Conservation (phyloP, 805 yeast genomes). For the Tanozyma kutaoensis region DNA sequence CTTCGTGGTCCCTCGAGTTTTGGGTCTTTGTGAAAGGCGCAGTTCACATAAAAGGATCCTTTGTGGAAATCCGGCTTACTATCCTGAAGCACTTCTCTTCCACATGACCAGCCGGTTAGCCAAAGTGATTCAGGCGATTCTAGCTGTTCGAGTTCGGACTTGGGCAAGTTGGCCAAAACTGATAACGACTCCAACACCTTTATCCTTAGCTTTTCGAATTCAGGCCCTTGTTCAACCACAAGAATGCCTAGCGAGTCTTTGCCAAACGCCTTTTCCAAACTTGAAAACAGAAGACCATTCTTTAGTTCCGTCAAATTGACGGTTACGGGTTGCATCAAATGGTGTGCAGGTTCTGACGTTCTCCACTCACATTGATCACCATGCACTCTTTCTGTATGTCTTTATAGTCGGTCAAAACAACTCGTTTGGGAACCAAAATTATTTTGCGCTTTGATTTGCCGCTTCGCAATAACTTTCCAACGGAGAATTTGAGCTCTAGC, state of each 20-base stretch:
- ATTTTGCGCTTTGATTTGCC: too few species aligned
- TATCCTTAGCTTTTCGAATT: constrained; percentile 22
- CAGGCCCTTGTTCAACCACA: constrained; percentile 30
- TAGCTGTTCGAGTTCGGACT: constrained; percentile 16
- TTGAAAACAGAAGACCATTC: constrained; percentile 14
- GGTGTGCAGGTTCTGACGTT: too few species aligned
- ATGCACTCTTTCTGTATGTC: too few species aligned
- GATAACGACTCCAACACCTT: constrained; percentile 31
- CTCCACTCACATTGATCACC: too few species aligned
- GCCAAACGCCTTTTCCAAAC: constrained; percentile 36
- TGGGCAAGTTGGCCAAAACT: constrained; percentile 25
- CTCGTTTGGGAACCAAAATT: too few species aligned
- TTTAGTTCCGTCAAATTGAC: constrained; percentile 17
- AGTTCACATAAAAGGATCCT: constrained; percentile 47
- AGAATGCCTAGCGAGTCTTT: constrained; percentile 42
- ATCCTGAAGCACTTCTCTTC: constrained; percentile 32
- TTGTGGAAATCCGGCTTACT: constrained; percentile 32
- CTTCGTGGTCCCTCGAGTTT: constrained; percentile 31
- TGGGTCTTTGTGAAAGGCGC: constrained; percentile 36
- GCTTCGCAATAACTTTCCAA: too few species aligned
- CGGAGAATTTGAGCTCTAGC: too few species aligned
- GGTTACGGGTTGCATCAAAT: too few species aligned
- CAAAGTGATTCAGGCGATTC: constrained; percentile 38
- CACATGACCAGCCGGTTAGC: constrained; percentile 51
- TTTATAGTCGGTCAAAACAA: too few species aligned